Evolutionary conservation across 2,329 filamentous ascomycete genomes (phyloP).

Genomic region (Tolypocladium sp.): DNA sequence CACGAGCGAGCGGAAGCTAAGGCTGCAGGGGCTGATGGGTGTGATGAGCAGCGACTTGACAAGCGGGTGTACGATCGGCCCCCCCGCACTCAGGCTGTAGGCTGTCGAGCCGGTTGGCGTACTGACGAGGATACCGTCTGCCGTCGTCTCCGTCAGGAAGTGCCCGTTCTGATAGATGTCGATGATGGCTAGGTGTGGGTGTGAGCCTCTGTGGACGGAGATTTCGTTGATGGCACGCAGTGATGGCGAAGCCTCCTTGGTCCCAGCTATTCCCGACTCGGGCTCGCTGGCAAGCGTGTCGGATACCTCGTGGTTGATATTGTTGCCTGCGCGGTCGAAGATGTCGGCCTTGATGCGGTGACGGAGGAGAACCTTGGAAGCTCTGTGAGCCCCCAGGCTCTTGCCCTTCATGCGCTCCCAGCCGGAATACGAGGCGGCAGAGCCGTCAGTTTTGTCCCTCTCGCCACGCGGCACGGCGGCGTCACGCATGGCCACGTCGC

Average conservation of each 20-base stretch:
- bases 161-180: conserved; percentile 84
- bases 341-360: conserved; percentile 82
- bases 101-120: conserved; percentile 94
- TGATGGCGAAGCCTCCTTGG: conserved; percentile 27
- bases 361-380: conserved; percentile 74
- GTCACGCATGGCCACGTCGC: conserved; percentile 39
- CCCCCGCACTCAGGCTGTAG: conserved; percentile 87
- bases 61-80: conserved; percentile 87
- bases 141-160: conserved; percentile 87
- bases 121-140: conserved; percentile 88
- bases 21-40: conserved; percentile 83
- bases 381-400: conserved; percentile 65
- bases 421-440: conserved; percentile 19
- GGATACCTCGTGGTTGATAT: conserved; percentile 44
- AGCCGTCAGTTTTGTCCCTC: conserved; percentile 12
- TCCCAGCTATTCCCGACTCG: conserved; percentile 28
- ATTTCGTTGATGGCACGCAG: conserved; percentile 87
- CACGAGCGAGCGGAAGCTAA: conserved; percentile 87
- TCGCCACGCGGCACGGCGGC: conserved; percentile 24
- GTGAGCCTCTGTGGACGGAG: conserved; percentile 80
- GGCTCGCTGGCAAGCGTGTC: conserved; percentile 35
- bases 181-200: conserved; percentile 85
- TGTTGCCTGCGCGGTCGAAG: conserved; percentile 58
- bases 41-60: conserved; percentile 85
- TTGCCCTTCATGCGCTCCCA: conserved; percentile 75